Conservation (phyloP, 1,284 basidiomycete species). For the Heliocybe sulcata region DNA sequence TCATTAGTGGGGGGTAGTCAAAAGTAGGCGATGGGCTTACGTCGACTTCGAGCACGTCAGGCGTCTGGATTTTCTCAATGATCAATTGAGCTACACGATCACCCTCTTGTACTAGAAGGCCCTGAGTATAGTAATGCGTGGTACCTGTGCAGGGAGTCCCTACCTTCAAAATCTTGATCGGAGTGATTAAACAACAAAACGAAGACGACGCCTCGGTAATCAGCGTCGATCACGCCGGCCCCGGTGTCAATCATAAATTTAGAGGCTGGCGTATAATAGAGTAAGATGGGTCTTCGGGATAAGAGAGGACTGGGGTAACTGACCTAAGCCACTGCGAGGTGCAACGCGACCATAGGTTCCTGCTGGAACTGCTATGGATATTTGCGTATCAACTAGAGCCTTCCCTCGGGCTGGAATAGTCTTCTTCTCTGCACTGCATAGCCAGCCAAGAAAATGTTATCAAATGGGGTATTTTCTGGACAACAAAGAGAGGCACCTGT, state of each 20-base stretch:
- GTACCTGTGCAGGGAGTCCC: constrained; percentile 11
- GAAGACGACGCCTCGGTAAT: constrained; percentile 90
- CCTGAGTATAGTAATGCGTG: no score
- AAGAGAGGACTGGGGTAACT: constrained; percentile 16
- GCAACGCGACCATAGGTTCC: constrained; percentile 97
- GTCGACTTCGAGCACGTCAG: constrained; percentile 80
- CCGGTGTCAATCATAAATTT: constrained; percentile 98
- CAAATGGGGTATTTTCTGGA: constrained; percentile 4
- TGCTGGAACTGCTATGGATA: constrained; percentile 87
- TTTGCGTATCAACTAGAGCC: constrained; percentile 83
- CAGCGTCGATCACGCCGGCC: constrained; percentile 94
- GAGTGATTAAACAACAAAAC: constrained; percentile 95
- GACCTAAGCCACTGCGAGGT: constrained; percentile 90
- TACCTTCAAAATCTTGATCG: constrained; percentile 83
- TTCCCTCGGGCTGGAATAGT: constrained; percentile 81
- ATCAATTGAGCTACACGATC: constrained; percentile 95
- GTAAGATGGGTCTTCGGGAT: neutral
- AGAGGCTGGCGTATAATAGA: constrained; percentile 48
- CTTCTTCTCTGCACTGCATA: constrained; percentile 67
- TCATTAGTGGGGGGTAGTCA: neutral
- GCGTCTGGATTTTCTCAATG: constrained; percentile 85
- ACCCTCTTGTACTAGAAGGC: constrained; percentile 72
- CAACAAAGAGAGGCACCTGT: constrained; percentile 44
- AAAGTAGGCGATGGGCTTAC: constrained; percentile 34
- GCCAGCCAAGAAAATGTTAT: constrained; percentile 3